Evolutionary conservation across 2,329 filamentous ascomycete species (phyloP), one percentile per base, ranked within the genome.

Genomic region (Fusarium sp.): DNA sequence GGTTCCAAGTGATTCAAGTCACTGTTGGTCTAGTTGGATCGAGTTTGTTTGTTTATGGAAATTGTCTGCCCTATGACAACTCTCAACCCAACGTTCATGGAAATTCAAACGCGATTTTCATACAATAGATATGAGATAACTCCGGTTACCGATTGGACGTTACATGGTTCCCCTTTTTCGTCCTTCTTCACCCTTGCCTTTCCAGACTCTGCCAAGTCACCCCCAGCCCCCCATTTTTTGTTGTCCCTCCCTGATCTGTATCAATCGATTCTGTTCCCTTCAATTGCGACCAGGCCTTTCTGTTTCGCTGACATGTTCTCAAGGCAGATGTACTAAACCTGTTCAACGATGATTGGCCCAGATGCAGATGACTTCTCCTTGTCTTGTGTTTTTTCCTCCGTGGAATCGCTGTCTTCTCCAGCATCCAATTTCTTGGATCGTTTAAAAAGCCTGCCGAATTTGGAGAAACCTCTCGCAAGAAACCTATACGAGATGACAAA

Each of bases 401-500:
- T 10, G 52, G 52, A 57, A 57, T 37, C 31, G 31, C 52, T 35
- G 20, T 57, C 52, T 24, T 57, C 52, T 24, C 22, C 52, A 57
- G 4, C 20, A 37, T 7, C 50, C 50, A 56, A 56, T 22, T 33
- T 33, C 29, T 57, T 37, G 16, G 52, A 57, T 37, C 20, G 52
- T 57, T 35, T 57, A 20, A 57, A 57, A 37, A 57, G 31, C 27
- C 31, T 22, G 8, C 7, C 20, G 37, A 58, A 43, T 24, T 58
- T 64, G 14, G 33, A 56, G 18, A 29, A 31, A n/a, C 62, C 62
- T 31, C n/a, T 58, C 10, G 27, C 64, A 39, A 65, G 16, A 18
- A 65, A 10, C 39, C 54, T 39, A 43, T 65, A 65, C 22, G 56
- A 37, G 27, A 29, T 31, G 33, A 65, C 54, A 24, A 65, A 65